phyloP scores from a whole-genome alignment of 805 yeast genomes.

The Spathaspora hagerdaliae region DNA sequence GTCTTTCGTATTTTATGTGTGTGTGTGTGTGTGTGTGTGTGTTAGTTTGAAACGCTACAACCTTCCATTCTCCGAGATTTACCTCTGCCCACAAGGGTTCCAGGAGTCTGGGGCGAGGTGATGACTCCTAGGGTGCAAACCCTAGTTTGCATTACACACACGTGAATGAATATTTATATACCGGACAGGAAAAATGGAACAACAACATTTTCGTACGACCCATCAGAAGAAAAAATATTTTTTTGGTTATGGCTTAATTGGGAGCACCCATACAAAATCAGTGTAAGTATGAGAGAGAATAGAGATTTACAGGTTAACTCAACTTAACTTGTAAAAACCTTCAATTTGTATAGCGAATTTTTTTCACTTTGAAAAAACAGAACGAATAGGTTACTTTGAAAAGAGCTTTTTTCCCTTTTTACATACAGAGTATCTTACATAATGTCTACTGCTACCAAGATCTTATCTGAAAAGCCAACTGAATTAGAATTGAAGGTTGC shows the following conservation, averaged over 20 bases:
- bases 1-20: neutral
- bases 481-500: constrained; percentile 99
- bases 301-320: constrained; percentile 6
- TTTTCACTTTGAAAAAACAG: constrained; percentile 2
- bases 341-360: constrained; percentile 8
- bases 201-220: too few relatives aligned
- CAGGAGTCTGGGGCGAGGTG: neutral
- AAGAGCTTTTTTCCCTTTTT: constrained; percentile 1
- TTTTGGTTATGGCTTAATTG: too few relatives aligned
- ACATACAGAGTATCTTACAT: constrained; percentile 3
- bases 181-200: too few relatives aligned
- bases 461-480: constrained; percentile 91
- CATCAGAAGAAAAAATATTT: too few relatives aligned
- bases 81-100: too few relatives aligned
- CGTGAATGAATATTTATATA: too few relatives aligned
- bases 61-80: neutral
- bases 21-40: neutral
- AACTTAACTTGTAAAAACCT: constrained; percentile 4
- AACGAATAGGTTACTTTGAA: constrained; percentile 5
- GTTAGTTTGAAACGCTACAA: neutral
- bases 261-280: too few relatives aligned
- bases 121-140: too few relatives aligned
- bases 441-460: constrained; percentile 96
- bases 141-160: too few relatives aligned
- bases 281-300: too few relatives aligned